Percentiles rank a stretch among this genome's conserved stretches.
Conservation (phyloP, 2,329 filamentous ascomycete genomes). For the Chaetomiaceae sp. region DNA sequence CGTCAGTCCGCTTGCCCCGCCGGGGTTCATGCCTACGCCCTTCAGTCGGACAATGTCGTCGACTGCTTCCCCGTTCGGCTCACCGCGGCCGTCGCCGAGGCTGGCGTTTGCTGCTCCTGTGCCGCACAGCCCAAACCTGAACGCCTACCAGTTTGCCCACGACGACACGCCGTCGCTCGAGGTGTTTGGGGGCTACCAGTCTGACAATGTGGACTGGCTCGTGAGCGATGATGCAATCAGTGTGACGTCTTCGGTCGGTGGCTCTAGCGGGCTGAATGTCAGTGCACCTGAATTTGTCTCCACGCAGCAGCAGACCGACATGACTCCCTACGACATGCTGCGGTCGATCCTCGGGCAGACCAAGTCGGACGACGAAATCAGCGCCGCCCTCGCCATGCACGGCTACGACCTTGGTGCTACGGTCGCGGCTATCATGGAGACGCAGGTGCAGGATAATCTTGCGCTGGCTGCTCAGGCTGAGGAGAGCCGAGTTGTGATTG, state of each 20-base stretch:
- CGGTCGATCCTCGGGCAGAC: slow-evolving; percentile 89
- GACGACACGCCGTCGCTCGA: slow-evolving; percentile 77
- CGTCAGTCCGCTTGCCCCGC: slow-evolving; percentile 77
- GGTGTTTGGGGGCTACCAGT: slow-evolving; percentile 84
- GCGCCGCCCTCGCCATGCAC: slow-evolving; percentile 81
- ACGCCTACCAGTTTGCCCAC: slow-evolving; percentile 89
- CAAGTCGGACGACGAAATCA: slow-evolving; percentile 89
- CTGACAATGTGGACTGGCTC: slow-evolving; percentile 95
- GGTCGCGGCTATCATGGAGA: slow-evolving; percentile 85
- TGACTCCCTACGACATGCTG: slow-evolving; percentile 97
- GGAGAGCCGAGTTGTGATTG: slow-evolving; percentile 54
- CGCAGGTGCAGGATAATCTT: slow-evolving; percentile 61
- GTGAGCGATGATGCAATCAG: slow-evolving; percentile 84
- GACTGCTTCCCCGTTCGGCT: slow-evolving; percentile 84
- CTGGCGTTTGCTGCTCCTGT: slow-evolving; percentile 83
- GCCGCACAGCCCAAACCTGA: slow-evolving; percentile 88
- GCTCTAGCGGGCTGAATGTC: slow-evolving; percentile 68
- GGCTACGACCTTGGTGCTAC: slow-evolving; percentile 92
- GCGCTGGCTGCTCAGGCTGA: slow-evolving; percentile 38
- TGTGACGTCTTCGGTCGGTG: slow-evolving; percentile 68
- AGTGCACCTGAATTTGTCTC: slow-evolving; percentile 74
- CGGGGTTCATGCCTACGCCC: slow-evolving; percentile 74
- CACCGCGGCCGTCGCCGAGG: slow-evolving; percentile 85
- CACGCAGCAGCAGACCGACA: slow-evolving; percentile 70
- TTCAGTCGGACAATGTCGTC: slow-evolving; percentile 75